A percentile compares a stretch with the other conserved stretches of the same genome.
Evolutionary conservation across 2,329 filamentous ascomycete species (phyloP).

Genomic region (Raffaelea deltoideospora): DNA sequence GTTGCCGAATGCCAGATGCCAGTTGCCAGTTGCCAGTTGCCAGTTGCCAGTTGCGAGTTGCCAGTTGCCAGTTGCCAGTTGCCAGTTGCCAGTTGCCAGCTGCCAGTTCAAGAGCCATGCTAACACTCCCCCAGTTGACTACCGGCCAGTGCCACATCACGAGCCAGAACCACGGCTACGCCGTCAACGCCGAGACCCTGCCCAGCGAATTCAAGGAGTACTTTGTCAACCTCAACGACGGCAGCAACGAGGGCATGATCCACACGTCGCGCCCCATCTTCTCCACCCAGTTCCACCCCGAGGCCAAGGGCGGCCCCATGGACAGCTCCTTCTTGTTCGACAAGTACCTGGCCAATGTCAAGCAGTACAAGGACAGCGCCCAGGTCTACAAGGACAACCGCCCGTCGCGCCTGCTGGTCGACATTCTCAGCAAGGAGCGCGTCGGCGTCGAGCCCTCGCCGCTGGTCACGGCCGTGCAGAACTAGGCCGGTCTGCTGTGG

Average conservation of each 20-base stretch:
- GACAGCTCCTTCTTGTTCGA: constrained; percentile 95
- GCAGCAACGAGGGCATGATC: constrained; percentile 94
- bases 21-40: too few species aligned
- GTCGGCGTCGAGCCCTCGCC: constrained; percentile 68
- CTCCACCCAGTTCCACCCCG: constrained; percentile 96
- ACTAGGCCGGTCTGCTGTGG: not conserved
- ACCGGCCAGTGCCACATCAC: constrained; percentile 98
- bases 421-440: constrained; percentile 84
- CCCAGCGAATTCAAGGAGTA: constrained; percentile 88
- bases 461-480: constrained; percentile 26
- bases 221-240: constrained; percentile 96
- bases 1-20: too few species aligned
- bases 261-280: constrained; percentile 95
- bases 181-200: constrained; percentile 73
- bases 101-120: too few species aligned
- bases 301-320: constrained; percentile 92
- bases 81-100: too few species aligned
- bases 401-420: constrained; percentile 74
- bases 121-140: constrained; percentile 38
- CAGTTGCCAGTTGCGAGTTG: too few species aligned
- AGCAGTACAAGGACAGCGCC: constrained; percentile 76
- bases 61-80: too few species aligned
- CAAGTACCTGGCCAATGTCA: constrained; percentile 82
- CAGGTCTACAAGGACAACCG: constrained; percentile 70
- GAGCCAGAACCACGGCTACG: constrained; percentile 96